These are phyloP conservation scores for Aspergillus hortae DNA, from an alignment of 2,329 filamentous ascomycete genomes.

Conservation along the genomic window DNA sequence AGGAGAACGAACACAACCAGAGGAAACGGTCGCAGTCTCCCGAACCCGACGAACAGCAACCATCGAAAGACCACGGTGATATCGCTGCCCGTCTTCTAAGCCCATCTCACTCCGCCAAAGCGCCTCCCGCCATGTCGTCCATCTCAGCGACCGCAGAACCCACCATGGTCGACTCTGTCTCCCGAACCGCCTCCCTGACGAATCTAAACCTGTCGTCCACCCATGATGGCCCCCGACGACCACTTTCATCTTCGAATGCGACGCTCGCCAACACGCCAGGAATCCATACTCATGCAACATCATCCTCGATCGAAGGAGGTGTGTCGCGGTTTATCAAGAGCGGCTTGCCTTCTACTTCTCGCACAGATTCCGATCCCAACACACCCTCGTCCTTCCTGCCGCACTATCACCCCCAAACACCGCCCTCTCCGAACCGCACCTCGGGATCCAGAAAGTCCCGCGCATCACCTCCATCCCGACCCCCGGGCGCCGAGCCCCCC, in stretches of 20 bases:
- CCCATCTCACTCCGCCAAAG: conserved; percentile 41
- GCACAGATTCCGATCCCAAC: conserved; percentile 42
- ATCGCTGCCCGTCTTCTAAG: conserved; percentile 36
- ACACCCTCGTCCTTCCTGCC: conserved; percentile 47
- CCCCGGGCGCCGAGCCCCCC: conserved; percentile 35
- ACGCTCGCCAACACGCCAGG: conserved; percentile 24
- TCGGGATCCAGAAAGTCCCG: conserved; percentile 24
- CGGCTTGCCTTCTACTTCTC: conserved; percentile 28
- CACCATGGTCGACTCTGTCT: conserved; percentile 29
- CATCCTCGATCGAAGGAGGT: conserved; percentile 47
- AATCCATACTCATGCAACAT: conserved; percentile 35
- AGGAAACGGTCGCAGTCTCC: conserved; percentile 7
- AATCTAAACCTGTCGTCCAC: conserved; percentile 35
- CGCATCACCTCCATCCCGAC: conserved; percentile 31
- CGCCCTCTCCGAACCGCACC: conserved; percentile 37
- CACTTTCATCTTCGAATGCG: conserved; percentile 27
- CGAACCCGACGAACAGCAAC: conserved; percentile 15
- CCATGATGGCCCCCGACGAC: conserved; percentile 29
- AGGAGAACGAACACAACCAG: conserved; percentile 10
- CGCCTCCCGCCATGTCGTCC: conserved; percentile 47
- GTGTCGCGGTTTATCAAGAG: conserved; percentile 44
- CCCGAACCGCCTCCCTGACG: conserved; percentile 34
- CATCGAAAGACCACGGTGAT: conserved; percentile 30
- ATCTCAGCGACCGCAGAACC: conserved; percentile 45
- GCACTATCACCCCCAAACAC: conserved; percentile 46